These are phyloP conservation scores for Platanus orientalis DNA, from an alignment of 164 flowering plant species.

Conservation along the genomic window DNA sequence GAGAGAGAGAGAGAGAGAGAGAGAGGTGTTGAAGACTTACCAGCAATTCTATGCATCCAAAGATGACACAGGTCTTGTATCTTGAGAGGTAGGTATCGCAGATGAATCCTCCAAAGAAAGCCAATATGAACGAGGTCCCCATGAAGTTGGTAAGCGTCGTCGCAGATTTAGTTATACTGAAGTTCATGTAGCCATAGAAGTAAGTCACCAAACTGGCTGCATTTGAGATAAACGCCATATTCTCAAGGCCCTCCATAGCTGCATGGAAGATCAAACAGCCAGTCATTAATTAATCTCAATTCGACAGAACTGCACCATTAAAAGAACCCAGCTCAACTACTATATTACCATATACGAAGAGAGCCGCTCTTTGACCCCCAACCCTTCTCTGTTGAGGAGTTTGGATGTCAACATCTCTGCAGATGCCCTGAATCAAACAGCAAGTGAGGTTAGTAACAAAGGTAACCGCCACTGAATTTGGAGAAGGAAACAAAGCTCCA, in stretches of 20 bases:
- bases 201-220: conserved; percentile 60
- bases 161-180: conserved; percentile 60
- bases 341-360: conserved; percentile 60
- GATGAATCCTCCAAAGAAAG: conserved; percentile 66
- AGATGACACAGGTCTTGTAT: conserved; percentile 53
- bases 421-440: conserved; percentile 28
- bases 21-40: conserved; percentile 23
- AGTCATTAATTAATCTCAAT: background rate
- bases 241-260: conserved; percentile 69
- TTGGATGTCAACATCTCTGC: conserved; percentile 25
- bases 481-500: background rate
- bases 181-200: conserved; percentile 70
- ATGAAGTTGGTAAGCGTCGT: conserved; percentile 63
- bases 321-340: background rate
- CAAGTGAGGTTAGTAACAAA: background rate
- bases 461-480: background rate
- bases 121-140: conserved; percentile 59
- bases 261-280: conserved; percentile 13
- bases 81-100: conserved; percentile 67
- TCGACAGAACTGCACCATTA: background rate
- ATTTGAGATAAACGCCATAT: conserved; percentile 58
- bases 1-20: background rate
- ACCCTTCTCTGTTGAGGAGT: conserved; percentile 20
- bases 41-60: conserved; percentile 51
- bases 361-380: conserved; percentile 57